These are phyloP conservation scores for Tricholoma hemisulphureum DNA, from an alignment of 768 basidiomycete genomes.

Conservation along the genomic window DNA sequence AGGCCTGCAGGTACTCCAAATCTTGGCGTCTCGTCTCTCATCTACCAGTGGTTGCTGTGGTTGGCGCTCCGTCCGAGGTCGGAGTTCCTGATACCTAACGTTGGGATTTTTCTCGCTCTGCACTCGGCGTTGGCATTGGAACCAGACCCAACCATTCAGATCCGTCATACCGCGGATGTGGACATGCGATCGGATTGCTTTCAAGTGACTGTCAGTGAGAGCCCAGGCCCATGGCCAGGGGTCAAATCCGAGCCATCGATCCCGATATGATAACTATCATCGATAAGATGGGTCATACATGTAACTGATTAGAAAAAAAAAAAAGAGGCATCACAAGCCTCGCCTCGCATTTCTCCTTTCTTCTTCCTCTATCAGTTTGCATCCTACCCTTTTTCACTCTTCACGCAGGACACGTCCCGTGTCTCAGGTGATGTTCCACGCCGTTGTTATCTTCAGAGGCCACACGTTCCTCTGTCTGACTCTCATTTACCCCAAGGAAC, in stretches of 20 bases:
- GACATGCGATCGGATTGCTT: background rate
- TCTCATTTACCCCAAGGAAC: background rate
- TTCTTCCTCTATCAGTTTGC: background rate
- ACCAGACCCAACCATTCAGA: background rate
- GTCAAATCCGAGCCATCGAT: background rate
- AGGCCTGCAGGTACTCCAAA: no score
- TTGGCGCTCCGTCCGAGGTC: no score
- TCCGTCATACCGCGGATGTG: background rate
- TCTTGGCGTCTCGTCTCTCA: background rate
- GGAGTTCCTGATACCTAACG: no score
- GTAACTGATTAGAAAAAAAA: background rate
- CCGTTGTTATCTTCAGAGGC: background rate
- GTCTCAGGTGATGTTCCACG: background rate
- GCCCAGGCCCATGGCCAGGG: background rate
- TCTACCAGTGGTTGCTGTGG: no score
- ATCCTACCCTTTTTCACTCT: background rate
- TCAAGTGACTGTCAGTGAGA: background rate
- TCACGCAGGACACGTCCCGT: background rate
- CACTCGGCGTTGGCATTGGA: background rate
- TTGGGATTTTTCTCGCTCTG: no score
- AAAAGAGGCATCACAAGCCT: background rate
- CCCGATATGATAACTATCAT: background rate
- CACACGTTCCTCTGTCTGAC: background rate
- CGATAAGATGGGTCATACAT: background rate
- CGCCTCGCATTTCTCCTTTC: background rate